A percentile compares a stretch with the other conserved stretches of the same genome.
Evolutionary conservation across 2,329 filamentous ascomycete species (phyloP).

Genomic region (Drechslera avenae): DNA sequence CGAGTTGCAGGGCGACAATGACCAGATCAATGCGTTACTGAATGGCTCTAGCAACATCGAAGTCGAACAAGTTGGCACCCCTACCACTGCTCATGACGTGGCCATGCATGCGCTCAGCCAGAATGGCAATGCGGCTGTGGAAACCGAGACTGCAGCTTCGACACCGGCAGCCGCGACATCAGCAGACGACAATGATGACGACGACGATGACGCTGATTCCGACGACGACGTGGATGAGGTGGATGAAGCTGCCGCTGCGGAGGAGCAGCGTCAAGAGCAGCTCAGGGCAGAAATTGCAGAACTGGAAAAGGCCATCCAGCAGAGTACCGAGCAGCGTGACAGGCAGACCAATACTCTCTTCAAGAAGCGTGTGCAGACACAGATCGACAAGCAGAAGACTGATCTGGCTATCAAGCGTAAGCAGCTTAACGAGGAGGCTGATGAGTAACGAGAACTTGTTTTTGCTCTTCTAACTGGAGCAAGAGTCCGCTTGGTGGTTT

Average conservation of each 20-base stretch:
- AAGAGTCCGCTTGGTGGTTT: not conserved
- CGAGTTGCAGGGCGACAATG: conserved; percentile 36
- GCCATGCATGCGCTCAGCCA: conserved; percentile 46
- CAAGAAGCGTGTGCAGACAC: conserved; percentile 55
- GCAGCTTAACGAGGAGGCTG: conserved; percentile 45
- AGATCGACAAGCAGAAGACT: conserved; percentile 52
- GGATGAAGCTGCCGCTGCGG: conserved; percentile 54
- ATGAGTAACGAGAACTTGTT: conserved; percentile 16
- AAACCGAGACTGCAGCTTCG: conserved; percentile 40
- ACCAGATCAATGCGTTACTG: conserved; percentile 41
- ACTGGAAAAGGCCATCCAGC: conserved; percentile 57
- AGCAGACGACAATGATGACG: conserved; percentile 50
- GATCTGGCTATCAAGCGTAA: conserved; percentile 62
- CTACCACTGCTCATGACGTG: conserved; percentile 44
- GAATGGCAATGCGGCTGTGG: conserved; percentile 32
- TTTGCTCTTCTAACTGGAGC: not conserved
- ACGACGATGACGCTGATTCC: conserved; percentile 52
- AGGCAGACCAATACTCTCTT: conserved; percentile 56
- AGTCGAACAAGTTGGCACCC: conserved; percentile 40
- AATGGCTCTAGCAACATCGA: conserved; percentile 34
- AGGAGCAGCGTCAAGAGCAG: conserved; percentile 53
- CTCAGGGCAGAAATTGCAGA: conserved; percentile 61
- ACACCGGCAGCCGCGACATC: conserved; percentile 42
- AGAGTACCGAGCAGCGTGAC: conserved; percentile 50
- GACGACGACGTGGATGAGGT: conserved; percentile 54